These are phyloP conservation scores for Cladophialophora yegresii DNA, from an alignment of 2,329 filamentous ascomycete species.

Conservation along the genomic window DNA sequence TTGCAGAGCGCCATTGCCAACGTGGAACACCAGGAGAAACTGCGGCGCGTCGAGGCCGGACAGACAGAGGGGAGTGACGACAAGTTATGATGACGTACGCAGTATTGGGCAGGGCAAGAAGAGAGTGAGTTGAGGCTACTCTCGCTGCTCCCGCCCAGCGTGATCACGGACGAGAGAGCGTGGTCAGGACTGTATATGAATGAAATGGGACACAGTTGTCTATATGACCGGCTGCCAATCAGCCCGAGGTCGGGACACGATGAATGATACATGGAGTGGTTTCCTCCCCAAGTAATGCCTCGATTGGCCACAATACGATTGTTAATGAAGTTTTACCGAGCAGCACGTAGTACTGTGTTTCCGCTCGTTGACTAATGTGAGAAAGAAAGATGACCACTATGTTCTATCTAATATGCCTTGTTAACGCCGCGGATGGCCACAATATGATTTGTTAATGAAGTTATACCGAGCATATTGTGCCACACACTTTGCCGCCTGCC, in stretches of 20 bases:
- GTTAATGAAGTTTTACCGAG: too few species aligned
- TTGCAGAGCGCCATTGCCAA: slow-evolving; percentile 85
- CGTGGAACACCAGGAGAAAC: slow-evolving; percentile 52
- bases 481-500: too few species aligned
- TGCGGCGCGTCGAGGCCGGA: slow-evolving; percentile 3
- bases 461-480: too few species aligned
- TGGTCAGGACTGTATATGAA: background rate
- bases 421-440: too few species aligned
- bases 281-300: too few species aligned
- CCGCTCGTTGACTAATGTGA: too few species aligned
- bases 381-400: too few species aligned
- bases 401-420: too few species aligned
- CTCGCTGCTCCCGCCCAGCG: background rate
- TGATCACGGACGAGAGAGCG: background rate
- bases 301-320: too few species aligned
- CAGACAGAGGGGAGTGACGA: background rate
- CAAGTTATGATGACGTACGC: background rate
- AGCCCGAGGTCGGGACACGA: background rate
- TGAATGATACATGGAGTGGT: too few species aligned
- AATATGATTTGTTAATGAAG: too few species aligned
- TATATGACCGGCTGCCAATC: background rate
- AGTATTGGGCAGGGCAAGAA: background rate
- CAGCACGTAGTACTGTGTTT: too few species aligned
- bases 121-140: background rate
- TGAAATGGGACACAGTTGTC: background rate